Evolutionary conservation across 768 basidiomycete species (phyloP), one percentile per base, ranked within the genome.

Genomic region (Mycena kentingensis): DNA sequence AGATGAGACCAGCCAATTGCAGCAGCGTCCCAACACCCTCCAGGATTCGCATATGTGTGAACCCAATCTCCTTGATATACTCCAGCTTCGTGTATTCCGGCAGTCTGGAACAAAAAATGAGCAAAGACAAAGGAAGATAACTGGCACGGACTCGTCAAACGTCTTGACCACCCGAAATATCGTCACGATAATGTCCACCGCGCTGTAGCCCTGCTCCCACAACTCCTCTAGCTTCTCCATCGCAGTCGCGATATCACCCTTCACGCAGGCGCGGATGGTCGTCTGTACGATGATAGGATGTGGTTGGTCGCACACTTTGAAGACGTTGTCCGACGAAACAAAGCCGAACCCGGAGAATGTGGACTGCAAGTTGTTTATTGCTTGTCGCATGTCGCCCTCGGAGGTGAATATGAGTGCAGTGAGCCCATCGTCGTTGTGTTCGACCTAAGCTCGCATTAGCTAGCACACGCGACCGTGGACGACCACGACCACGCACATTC

Each of bases 301-400:
- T 1, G 97, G 97, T 65, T 98, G 96, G 67, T 99, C 97, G 76
- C 97, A 99, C 51, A 99, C 97, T 82, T 98, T 98, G 83, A 98
- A 99, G 24, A 99, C 97, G 61, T 96, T 97, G 60, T 94, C 93
- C 11, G 87, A 88, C 10, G 93, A 96, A 41, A 98, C 84, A 58
- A 98, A 96, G 28, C 90, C 88, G 67, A 98, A 98, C 3, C 97
- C 97, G 5, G 94, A 90, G 67, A 83, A 81, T 2, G 97, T 98
- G 5, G 96, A 98, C 64, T 98, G 97, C 4, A 98, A 78, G 66
- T 99, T 98, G 71, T 99, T 98, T 71, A 98, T 95, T 2, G 97
- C 97, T 73, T 99, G 97, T 28, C 97, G 88, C 97, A 99, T 98
- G 71, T 99, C 97, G 18, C 97, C 97, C 71, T 99, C 97, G 3